Base-by-base conservation (phyloP, 140 eudicot species). In the Erigeron philadelphicus region DNA sequence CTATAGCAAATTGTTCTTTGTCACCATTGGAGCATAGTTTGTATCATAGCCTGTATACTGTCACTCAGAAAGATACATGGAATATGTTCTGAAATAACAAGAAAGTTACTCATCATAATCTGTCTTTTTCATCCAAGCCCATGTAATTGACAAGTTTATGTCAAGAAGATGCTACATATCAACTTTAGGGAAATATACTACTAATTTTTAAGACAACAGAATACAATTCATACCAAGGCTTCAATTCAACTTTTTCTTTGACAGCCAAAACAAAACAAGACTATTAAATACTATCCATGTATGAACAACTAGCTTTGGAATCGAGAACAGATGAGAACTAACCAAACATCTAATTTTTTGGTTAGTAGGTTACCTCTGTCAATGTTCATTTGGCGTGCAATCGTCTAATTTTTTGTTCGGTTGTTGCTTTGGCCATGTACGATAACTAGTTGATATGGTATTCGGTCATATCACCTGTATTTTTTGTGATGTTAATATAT, bases 31-130 rank as follows among this genome's bases (percentile, higher is more conserved):
- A 58, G 47, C 60, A 9, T 71, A 45, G 49, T 72, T 60, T 72
- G 21, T 59, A 72, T 47, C 68, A 45, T 10, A 45, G 17, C 38
- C 35, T 59, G 61, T 40, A 9, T 35, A 72, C 53, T 35, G 13
- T 35, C 41, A 46, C 61, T 43, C 15, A 45, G 41, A 21, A 58
- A 72, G 43, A 64, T 65, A 45, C 57, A 74, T 23, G 11, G 57
- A 65, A 64, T 25, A 54, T 25, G 62, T 66, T 21, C 50, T 57
- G 68, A 66, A 52, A 67, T 44, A 66, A 66, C 79, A 75, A 75
- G 61, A 74, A 74, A 66, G n/a, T 48, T 46, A 31, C 43, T 75
- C 54, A 64, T 64, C 50, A 73, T 54, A 73, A 40, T 72, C 63
- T 52, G 64, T 63, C 58, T 73, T 73, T 64, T 38, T 52, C 65